Evolutionary conservation across 768 basidiomycete species (phyloP).

Genomic region (Leucosporidium scottii): DNA sequence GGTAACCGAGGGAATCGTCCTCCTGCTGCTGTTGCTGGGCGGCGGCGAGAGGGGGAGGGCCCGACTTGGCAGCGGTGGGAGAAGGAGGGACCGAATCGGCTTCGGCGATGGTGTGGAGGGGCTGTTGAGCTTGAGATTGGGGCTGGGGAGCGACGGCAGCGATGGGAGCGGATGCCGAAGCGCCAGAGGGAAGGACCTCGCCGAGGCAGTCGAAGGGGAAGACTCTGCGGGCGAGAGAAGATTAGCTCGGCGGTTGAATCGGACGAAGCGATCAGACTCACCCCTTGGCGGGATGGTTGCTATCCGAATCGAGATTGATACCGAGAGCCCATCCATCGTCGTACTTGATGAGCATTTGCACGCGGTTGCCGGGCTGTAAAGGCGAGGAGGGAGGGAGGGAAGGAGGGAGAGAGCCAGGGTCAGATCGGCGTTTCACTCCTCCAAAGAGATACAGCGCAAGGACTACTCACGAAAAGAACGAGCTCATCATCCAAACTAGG

Average conservation of each 20-base stretch:
- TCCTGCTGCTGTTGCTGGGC: too few species aligned
- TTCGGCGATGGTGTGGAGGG: background rate
- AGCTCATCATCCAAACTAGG: conserved; percentile 36
- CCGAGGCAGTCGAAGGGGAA: conserved; percentile 34
- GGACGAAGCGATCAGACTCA: background rate
- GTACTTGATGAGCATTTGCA: conserved; percentile 37
- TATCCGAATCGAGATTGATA: conserved; percentile 11
- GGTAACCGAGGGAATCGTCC: too few species aligned
- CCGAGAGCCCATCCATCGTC: conserved; percentile 37
- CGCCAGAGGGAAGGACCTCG: background rate
- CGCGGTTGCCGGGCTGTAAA: conserved; percentile 30
- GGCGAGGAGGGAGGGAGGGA: background rate
- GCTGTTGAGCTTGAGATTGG: background rate
- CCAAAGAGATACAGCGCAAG: background rate
- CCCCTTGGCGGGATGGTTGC: background rate
- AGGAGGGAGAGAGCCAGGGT: too few species aligned
- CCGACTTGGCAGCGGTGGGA: background rate
- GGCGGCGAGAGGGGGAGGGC: background rate
- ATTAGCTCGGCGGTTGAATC: too few species aligned
- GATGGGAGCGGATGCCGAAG: background rate
- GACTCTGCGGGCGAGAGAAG: background rate
- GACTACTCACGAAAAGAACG: conserved; percentile 27
- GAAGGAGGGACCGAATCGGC: background rate
- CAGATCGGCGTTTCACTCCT: background rate
- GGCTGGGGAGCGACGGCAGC: too few species aligned